Evolutionary conservation across 73 alveolate genomes (phyloP), one percentile per base, ranked within the genome.

Genomic region (Paramecium caudatum): DNA sequence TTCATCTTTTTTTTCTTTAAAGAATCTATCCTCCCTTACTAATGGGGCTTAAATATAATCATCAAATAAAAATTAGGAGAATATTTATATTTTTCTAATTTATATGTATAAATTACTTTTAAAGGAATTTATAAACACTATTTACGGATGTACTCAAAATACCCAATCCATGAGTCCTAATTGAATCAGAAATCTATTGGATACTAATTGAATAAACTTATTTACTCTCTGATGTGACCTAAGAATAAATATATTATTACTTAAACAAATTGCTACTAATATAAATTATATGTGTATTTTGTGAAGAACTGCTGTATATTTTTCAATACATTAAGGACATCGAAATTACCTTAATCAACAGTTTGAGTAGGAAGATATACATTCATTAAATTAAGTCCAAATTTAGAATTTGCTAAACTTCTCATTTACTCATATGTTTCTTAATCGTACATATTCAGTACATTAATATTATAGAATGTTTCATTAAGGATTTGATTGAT

Each of bases 101-200:
- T 4, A 21, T 16, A 5, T n/a, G 1, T n/a, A 32, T 36, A 16
- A 13, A n/a, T 41, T 91, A 92, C 95, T 96, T 97, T 17, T 96
- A 90, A 25, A 97, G 85, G 94, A 91, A 97, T 90, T 95, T 96
- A 94, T 96, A 98, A 82, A 97, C 94, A 63, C 98, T 91, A 93
- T 97, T 97, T 32, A 98, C 94, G 4, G 98, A 97, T 10, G 99
- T 93, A 82, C 94, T 97, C 30, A 98, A 90, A 74, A 98, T 94
- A 61, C 99, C 99, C 16, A 95, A 93, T 0, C 99, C 99, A 90
- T 98, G 99, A 19, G 99, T 98, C 90, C 96, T 95, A 45, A 98
- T 83, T 23, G 99, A 96, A 82, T 94, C 94, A 47, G 96, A 93
- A 37, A 97, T 96, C 91, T 98, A 96, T 62, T 91, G 82, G 23